A percentile compares a stretch with the other conserved stretches of the same genome.
These are phyloP conservation scores for Xylariaceae sp. DNA, from an alignment of 2,329 filamentous ascomycete species.

Conservation along the genomic window DNA sequence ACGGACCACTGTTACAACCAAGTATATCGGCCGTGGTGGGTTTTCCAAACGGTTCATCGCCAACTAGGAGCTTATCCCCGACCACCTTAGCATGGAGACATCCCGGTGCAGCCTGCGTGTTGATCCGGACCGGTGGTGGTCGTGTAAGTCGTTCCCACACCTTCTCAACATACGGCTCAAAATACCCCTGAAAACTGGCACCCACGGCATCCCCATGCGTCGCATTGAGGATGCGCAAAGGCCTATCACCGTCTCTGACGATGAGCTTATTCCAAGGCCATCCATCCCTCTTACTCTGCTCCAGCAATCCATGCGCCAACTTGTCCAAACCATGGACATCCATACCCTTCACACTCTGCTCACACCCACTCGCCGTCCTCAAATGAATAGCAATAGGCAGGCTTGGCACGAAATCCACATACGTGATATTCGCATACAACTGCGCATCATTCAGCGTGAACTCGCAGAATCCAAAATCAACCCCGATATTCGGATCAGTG, in stretches of 20 bases:
- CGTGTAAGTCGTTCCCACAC: constrained; percentile 36
- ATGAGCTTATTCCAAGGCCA: constrained; percentile 57
- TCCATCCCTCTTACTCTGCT: constrained; percentile 52
- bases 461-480: constrained; percentile 55
- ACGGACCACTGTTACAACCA: constrained; percentile 59
- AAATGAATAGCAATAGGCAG: constrained; percentile 51
- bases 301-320: constrained; percentile 48
- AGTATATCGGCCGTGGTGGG: constrained; percentile 61
- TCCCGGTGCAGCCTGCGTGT: constrained; percentile 60
- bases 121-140: constrained; percentile 44
- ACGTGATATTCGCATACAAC: constrained; percentile 59
- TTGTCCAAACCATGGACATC: constrained; percentile 49
- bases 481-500: constrained; percentile 48
- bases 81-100: constrained; percentile 46
- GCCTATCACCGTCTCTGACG: constrained; percentile 30
- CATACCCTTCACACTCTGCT: constrained; percentile 55
- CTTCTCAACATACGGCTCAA: constrained; percentile 38
- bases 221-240: constrained; percentile 41
- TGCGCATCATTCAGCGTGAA: constrained; percentile 54
- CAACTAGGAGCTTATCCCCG: constrained; percentile 37
- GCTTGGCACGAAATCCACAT: constrained; percentile 60
- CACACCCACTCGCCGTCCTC: constrained; percentile 36
- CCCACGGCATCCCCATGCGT: constrained; percentile 40
- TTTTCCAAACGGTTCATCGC: constrained; percentile 43
- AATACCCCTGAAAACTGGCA: constrained; percentile 42